A percentile compares a stretch with the other conserved stretches of the same genome.
These are phyloP conservation scores for Meira nashicola DNA, from an alignment of 1,284 basidiomycete species.

Conservation along the genomic window DNA sequence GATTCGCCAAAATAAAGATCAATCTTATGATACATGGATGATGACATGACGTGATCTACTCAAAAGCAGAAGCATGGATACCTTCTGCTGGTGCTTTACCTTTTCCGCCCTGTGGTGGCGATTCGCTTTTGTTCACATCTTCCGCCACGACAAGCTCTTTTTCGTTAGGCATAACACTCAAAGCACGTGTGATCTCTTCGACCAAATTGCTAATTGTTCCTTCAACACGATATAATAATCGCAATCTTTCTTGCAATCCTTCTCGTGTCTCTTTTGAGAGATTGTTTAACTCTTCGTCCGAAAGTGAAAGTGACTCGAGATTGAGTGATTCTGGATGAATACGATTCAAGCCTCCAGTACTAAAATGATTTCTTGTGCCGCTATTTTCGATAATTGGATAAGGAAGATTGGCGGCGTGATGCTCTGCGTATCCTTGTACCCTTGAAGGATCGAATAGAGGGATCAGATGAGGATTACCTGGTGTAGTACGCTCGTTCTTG, in stretches of 20 bases:
- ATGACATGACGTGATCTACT: too few relatives aligned
- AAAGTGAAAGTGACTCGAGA: conserved; percentile 10
- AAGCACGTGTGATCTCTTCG: conserved; percentile 69
- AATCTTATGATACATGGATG: too few relatives aligned
- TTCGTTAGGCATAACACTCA: conserved; percentile 59
- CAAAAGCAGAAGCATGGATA: background rate
- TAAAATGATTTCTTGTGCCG: background rate
- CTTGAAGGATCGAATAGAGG: conserved; percentile 31
- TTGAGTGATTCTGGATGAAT: background rate
- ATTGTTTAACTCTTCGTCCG: conserved; percentile 56
- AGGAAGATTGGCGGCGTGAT: conserved; percentile 31
- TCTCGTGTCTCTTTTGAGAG: conserved; percentile 59
- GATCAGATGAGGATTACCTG: conserved; percentile 28
- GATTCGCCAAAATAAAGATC: too few relatives aligned
- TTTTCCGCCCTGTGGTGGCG: background rate
- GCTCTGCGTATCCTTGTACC: conserved; percentile 33
- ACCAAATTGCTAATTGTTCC: conserved; percentile 65
- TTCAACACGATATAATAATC: conserved; percentile 70
- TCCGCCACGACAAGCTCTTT: background rate
- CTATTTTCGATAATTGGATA: conserved; percentile 15
- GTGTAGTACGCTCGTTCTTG: conserved; percentile 18
- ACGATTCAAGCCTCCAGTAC: too few relatives aligned
- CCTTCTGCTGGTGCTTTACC: conserved; percentile 5
- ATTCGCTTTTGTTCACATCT: background rate
- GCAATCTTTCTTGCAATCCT: conserved; percentile 74